Base-by-base conservation (phyloP, 352 stramenopile species). In the Pythium aquatile region DNA sequence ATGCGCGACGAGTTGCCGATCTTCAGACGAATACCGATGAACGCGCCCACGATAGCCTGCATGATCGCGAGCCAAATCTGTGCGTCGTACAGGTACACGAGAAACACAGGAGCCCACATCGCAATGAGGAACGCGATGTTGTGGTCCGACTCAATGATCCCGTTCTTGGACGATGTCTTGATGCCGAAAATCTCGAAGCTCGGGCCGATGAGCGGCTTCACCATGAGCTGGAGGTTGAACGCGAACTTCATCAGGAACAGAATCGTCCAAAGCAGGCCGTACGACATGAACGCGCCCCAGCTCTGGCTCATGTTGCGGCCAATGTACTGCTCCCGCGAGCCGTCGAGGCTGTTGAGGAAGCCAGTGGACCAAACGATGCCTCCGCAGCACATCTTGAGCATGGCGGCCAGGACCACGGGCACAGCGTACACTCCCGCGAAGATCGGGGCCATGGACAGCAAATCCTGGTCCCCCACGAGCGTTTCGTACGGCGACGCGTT, bases 211-310 rank as follows among this genome's bases (percentile, higher is more conserved):
- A 99, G 93, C 46, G 91, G 93, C 69, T 98, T 98, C 44, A 99
- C 89, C 81, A 99, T 98, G 62, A 99, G 98, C 58, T 98, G 79
- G 66, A 99, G 94, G 35, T 97, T 98, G 70, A 99, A 99, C 53
- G 94, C 85, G 32, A 99, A 89, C 81, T 99, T 99, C 83, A 93
- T 96, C 32, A 86, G 70, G 63, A 96, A 94, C 68, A 94, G 80
- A 32, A 96, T 49, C 10, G 68, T 79, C 87, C 87, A 96, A 56
- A 96, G 92, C 51, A 81, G 61, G 11, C 79, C 83, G 61, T 94
- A 94, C 33, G 68, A 66, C 7, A 89, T 33, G 56, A 92, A 85
- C 52, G 72, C 74, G 29, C 79, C 75, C 83, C 79, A 96, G 28
- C 48, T 76, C 69, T 92, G 85, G 3, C 73, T 71, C 85, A 94